These are phyloP conservation scores for Forsythia suspensa DNA, from an alignment of 257 asterid species.

Conservation along the genomic window DNA sequence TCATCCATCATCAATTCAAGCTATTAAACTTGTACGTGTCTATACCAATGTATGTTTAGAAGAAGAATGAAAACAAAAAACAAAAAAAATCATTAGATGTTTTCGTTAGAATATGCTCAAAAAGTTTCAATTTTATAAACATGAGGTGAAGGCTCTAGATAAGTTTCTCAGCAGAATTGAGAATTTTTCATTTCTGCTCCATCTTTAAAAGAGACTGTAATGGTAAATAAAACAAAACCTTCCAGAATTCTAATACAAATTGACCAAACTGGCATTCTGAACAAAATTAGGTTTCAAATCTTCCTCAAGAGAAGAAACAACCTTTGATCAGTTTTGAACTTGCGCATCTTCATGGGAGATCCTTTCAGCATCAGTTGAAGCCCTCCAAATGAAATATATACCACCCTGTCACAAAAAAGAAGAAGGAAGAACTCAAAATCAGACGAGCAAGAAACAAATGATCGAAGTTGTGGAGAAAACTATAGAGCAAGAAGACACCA, in stretches of 20 bases:
- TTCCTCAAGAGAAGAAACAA: slow-evolving; percentile 82
- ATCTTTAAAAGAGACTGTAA: background rate
- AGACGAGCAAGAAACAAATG: slow-evolving; percentile 1
- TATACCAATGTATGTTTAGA: background rate
- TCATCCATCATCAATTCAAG: background rate
- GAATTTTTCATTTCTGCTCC: background rate
- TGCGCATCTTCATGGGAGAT: slow-evolving; percentile 48
- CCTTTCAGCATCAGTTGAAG: slow-evolving; percentile 83
- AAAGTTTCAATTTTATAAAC: background rate
- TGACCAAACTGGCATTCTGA: background rate
- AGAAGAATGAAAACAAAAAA: background rate
- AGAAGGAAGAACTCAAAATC: slow-evolving; percentile 5
- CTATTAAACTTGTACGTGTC: background rate
- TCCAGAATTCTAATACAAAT: slow-evolving; percentile 5
- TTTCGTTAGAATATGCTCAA: background rate
- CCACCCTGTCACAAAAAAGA: slow-evolving; percentile 39
- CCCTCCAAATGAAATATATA: slow-evolving; percentile 81
- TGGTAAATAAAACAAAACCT: background rate
- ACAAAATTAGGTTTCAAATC: slow-evolving; percentile 37
- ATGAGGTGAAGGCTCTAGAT: background rate
- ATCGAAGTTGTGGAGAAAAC: background rate
- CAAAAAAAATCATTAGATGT: no score
- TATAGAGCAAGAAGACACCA: background rate
- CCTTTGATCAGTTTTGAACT: slow-evolving; percentile 65
- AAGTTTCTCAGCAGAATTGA: slow-evolving; percentile 2